Evolutionary conservation across 2,329 filamentous ascomycete genomes (phyloP), one percentile per base, ranked within the genome.

Genomic region (Amylocarpus encephaloides): DNA sequence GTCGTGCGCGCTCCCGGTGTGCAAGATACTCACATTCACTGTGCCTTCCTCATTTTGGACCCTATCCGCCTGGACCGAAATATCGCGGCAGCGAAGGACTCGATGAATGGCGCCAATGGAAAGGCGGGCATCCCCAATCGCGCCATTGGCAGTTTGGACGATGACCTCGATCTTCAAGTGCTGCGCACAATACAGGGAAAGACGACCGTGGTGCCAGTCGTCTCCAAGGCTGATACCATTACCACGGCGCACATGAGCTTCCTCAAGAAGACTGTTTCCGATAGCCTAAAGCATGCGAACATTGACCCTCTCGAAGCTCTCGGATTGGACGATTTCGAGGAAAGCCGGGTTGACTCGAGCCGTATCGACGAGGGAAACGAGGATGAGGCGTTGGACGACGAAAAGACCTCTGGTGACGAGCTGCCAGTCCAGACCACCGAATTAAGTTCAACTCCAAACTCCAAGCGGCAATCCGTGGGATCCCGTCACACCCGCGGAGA

Each of bases 11-110:
- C 91, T 47, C 92, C 93, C 22, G 92, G 91, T 49, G 86, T 88
- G 57, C 88, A 90, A 67, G 93, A 98, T 72, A 96, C 92, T 45
- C 93, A 98, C 68, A 95, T 98, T 58, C 93, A 98, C 67, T 94
- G 89, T 59, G 90, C 90, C 48, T 95, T 98, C 70, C 77, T 97
- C 49, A 74, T 98, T 49, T 80, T 98, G 48, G 93, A 98, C 66
- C 93, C 93, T 1, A 75, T 82, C 46, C 85, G 88, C 41, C 80
- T 98, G 19, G 91, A 95, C 64, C 78, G 83, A 59, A 96, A 92
- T 62, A 83, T 94, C 51, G 79, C 84, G 19, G 76, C 81, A 1
- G 79, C 81, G 16, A 82, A 83, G 61, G 77, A 77, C 7, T 62
- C 67, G 49, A 68, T 74, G 18, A 36, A 9, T 42, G 67, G 67